These are phyloP conservation scores for Anastatica hierochuntica DNA, from an alignment of 345 rosid genomes.

Conservation along the genomic window DNA sequence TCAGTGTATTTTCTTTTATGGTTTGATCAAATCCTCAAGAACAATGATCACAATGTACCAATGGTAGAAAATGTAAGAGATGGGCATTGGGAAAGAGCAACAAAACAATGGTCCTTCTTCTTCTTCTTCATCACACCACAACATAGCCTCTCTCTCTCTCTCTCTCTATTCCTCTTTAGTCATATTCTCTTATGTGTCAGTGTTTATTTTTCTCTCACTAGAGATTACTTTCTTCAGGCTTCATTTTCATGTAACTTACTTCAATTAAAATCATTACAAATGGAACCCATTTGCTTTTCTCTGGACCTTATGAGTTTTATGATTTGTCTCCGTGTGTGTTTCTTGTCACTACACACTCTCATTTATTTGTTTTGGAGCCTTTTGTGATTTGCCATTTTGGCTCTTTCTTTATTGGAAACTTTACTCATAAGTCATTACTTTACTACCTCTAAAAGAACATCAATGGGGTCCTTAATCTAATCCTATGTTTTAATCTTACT, in stretches of 20 bases:
- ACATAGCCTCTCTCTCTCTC: background rate
- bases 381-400: background rate
- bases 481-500: background rate
- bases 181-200: conserved; percentile 14
- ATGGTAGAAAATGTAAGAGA: conserved; percentile 7
- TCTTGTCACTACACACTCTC: too few species aligned
- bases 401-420: background rate
- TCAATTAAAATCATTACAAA: conserved; percentile 12
- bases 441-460: too few species aligned
- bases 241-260: conserved; percentile 13
- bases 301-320: too few species aligned
- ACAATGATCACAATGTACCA: too few species aligned
- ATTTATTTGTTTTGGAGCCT: background rate
- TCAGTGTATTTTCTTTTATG: too few species aligned
- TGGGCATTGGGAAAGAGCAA: conserved; percentile 6
- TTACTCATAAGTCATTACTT: background rate
- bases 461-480: background rate
- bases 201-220: conserved; percentile 18
- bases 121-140: background rate
- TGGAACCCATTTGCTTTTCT: conserved; percentile 16
- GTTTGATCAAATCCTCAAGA: too few species aligned
- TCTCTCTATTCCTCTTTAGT: conserved; percentile 16
- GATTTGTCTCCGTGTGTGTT: too few species aligned
- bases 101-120: conserved; percentile 21
- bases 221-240: conserved; percentile 9